A percentile compares a stretch with the other conserved stretches of the same genome.
phyloP scores from a whole-genome alignment of 2,329 filamentous ascomycete species.

The Aspergillus pseudoterreus region DNA sequence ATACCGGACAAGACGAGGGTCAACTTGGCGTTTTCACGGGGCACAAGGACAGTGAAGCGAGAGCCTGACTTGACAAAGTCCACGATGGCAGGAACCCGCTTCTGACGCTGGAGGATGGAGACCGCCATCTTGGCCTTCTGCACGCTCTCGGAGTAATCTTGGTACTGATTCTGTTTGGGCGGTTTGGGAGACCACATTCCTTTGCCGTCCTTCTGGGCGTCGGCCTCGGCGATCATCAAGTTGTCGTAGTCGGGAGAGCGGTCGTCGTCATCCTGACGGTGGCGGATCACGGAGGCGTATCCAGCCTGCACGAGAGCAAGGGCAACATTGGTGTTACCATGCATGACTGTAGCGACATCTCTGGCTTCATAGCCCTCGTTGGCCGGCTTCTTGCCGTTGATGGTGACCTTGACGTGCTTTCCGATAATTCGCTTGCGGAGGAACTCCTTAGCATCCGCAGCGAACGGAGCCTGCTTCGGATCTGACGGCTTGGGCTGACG shows the following conservation, averaged over 20 bases:
- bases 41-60: slow-evolving; percentile 86
- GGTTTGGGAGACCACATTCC: slow-evolving; percentile 94
- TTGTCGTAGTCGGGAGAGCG: slow-evolving; percentile 87
- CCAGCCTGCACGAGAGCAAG: slow-evolving; percentile 84
- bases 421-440: slow-evolving; percentile 90
- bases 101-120: slow-evolving; percentile 80
- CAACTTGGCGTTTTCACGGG: slow-evolving; percentile 88
- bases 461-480: slow-evolving; percentile 80
- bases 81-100: slow-evolving; percentile 86
- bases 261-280: slow-evolving; percentile 91
- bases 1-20: slow-evolving; percentile 94
- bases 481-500: slow-evolving; percentile 89
- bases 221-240: slow-evolving; percentile 42
- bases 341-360: slow-evolving; percentile 84
- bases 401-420: slow-evolving; percentile 84
- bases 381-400: slow-evolving; percentile 88
- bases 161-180: slow-evolving; percentile 74
- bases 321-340: slow-evolving; percentile 83
- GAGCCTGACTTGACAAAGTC: slow-evolving; percentile 98
- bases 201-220: slow-evolving; percentile 80
- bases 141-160: slow-evolving; percentile 85
- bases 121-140: slow-evolving; percentile 96
- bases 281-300: slow-evolving; percentile 89
- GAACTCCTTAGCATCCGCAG: slow-evolving; percentile 93
- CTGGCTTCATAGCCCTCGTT: slow-evolving; percentile 89